Evolutionary conservation across 148 eudicot species (phyloP).

Genomic region (Cornus suecica): DNA sequence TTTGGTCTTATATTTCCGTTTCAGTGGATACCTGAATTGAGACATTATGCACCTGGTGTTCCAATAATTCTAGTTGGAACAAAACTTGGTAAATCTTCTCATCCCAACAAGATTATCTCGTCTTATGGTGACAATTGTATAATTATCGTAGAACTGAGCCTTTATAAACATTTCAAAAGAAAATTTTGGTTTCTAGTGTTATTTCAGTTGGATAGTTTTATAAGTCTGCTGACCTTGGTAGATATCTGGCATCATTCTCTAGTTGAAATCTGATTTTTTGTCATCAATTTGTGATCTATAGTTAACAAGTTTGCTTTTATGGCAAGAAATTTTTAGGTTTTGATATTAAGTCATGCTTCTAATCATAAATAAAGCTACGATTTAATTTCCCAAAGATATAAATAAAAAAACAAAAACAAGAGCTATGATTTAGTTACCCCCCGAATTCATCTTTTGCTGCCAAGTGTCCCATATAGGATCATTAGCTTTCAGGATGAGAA

Average conservation of each 20-base stretch:
- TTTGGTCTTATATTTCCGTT: slow-evolving; percentile 16
- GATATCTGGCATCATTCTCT: too few species aligned
- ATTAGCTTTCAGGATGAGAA: neutral
- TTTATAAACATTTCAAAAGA: neutral
- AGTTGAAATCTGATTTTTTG: too few species aligned
- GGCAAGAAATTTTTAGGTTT: neutral
- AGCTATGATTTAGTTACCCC: neutral
- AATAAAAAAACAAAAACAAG: too few species aligned
- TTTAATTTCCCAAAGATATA: neutral
- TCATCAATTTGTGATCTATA: neutral
- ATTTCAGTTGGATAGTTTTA: neutral
- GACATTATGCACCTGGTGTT: slow-evolving; percentile 87
- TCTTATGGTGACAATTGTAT: neutral
- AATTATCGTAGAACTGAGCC: neutral
- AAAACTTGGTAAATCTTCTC: slow-evolving; percentile 52
- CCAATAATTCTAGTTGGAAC: slow-evolving; percentile 89
- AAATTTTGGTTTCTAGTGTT: neutral
- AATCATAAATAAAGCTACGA: neutral
- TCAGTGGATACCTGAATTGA: slow-evolving; percentile 87
- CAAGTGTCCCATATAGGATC: neutral
- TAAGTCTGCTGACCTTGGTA: neutral
- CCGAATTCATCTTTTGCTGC: neutral
- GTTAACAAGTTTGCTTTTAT: neutral
- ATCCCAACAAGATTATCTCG: neutral
- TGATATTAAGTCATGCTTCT: neutral